phyloP scores from a whole-genome alignment of 768 basidiomycete genomes.

The Tulasnella sp. region DNA sequence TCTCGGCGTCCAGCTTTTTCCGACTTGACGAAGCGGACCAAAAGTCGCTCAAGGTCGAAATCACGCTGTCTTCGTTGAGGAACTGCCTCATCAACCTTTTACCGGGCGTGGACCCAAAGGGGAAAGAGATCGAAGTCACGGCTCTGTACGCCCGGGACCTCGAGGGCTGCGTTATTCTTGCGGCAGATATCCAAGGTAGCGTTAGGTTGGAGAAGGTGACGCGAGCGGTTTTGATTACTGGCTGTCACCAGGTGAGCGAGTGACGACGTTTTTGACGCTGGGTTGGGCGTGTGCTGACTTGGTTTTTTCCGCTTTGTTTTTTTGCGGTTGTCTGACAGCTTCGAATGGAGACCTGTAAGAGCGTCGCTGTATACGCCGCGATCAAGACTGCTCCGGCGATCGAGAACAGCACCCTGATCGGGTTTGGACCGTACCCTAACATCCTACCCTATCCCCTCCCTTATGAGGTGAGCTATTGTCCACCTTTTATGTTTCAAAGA shows the following conservation, averaged over 20 bases:
- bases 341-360: conserved; percentile 8
- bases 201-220: conserved; percentile 12
- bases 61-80: background rate
- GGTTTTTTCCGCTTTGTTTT: too few species aligned
- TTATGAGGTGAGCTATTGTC: background rate
- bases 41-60: background rate
- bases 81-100: conserved; percentile 11
- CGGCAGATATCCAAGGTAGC: background rate
- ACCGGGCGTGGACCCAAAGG: background rate
- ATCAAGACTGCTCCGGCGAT: conserved; percentile 4
- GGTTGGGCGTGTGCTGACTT: too few species aligned
- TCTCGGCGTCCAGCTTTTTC: background rate
- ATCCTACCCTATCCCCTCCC: background rate
- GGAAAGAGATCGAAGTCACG: background rate
- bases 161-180: background rate
- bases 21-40: background rate
- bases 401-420: background rate
- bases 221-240: background rate
- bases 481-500: background rate
- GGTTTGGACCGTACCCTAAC: conserved; percentile 1
- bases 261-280: too few species aligned
- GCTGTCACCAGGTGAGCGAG: conserved; percentile 11
- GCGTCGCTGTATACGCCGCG: background rate
- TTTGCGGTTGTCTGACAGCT: background rate
- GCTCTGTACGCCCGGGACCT: conserved; percentile 5